Evolutionary conservation across 2,329 filamentous ascomycete species (phyloP).

Genomic region (Pseudocercospora pini-densiflorae): DNA sequence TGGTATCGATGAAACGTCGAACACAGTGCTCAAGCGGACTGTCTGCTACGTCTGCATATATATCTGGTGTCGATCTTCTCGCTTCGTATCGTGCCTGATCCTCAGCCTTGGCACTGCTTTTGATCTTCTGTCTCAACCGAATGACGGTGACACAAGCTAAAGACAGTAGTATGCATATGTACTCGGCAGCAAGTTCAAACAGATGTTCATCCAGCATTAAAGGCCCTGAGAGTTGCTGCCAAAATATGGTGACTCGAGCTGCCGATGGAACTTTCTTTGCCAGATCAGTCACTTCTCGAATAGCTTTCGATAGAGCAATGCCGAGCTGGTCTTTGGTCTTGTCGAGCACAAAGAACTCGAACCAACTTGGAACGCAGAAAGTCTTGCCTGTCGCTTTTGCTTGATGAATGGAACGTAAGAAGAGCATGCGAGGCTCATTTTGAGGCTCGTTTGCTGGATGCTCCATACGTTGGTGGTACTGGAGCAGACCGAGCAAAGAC

Average conservation of each 20-base stretch:
- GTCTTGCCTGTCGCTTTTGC: conserved; percentile 2
- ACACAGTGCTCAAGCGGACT: neutral
- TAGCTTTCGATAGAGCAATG: neutral
- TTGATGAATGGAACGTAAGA: conserved; percentile 2
- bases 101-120: neutral
- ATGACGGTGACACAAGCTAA: conserved; percentile 4
- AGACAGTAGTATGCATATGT: conserved; percentile 1
- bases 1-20: neutral
- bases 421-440: conserved; percentile 9
- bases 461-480: neutral
- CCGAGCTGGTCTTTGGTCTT: neutral
- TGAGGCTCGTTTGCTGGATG: conserved; percentile 7
- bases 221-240: neutral
- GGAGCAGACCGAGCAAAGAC: neutral
- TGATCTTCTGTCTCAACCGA: neutral
- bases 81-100: neutral
- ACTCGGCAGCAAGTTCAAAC: neutral
- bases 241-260: neutral
- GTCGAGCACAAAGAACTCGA: conserved; percentile 2
- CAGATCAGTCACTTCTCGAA: neutral
- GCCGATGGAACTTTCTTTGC: neutral
- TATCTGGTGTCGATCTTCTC: neutral
- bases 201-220: neutral
- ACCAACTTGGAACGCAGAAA: conserved; percentile 4
- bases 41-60: neutral